phyloP scores from a whole-genome alignment of 2,329 filamentous ascomycete genomes.

The Neofusicoccum parvum region DNA sequence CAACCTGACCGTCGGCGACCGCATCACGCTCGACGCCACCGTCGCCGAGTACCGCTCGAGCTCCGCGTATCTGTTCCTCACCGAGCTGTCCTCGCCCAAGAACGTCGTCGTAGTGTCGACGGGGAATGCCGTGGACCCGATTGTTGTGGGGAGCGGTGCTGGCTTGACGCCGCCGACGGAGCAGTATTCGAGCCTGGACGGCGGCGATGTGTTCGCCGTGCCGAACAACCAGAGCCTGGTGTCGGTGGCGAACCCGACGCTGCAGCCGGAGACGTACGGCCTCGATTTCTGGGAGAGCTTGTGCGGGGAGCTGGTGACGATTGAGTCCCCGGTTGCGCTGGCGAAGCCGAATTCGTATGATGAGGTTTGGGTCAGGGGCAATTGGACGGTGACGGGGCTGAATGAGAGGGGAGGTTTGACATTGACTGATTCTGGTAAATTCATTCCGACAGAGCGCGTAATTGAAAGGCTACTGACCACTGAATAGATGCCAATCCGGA shows the following conservation, averaged over 20 bases:
- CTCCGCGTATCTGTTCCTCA: conserved; percentile 62
- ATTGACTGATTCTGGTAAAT: conserved; percentile 56
- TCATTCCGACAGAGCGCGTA: no score
- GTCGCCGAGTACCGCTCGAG: conserved; percentile 63
- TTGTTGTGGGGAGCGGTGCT: conserved; percentile 63
- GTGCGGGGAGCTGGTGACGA: conserved; percentile 66
- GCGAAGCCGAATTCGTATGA: conserved; percentile 65
- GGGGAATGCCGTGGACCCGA: conserved; percentile 57
- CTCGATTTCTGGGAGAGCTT: conserved; percentile 76
- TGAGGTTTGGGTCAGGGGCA: conserved; percentile 69
- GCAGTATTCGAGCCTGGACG: conserved; percentile 64
- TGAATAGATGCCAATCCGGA: conserved; percentile 67
- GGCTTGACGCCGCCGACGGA: conserved; percentile 58
- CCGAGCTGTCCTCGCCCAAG: conserved; percentile 61
- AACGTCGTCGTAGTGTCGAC: conserved; percentile 58
- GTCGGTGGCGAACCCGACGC: conserved; percentile 60
- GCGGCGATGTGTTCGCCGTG: conserved; percentile 65
- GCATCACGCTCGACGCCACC: conserved; percentile 61
- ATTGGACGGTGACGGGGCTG: conserved; percentile 64
- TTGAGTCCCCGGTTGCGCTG: conserved; percentile 60
- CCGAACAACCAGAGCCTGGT: conserved; percentile 64
- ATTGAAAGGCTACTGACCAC: background rate
- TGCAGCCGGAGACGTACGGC: conserved; percentile 64
- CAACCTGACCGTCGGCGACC: conserved; percentile 63
- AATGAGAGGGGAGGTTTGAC: conserved; percentile 68